A percentile compares a stretch with the other conserved stretches of the same genome.
These are phyloP conservation scores for Penicillium robsamsonii DNA, from an alignment of 495 filamentous ascomycete species.

Conservation along the genomic window DNA sequence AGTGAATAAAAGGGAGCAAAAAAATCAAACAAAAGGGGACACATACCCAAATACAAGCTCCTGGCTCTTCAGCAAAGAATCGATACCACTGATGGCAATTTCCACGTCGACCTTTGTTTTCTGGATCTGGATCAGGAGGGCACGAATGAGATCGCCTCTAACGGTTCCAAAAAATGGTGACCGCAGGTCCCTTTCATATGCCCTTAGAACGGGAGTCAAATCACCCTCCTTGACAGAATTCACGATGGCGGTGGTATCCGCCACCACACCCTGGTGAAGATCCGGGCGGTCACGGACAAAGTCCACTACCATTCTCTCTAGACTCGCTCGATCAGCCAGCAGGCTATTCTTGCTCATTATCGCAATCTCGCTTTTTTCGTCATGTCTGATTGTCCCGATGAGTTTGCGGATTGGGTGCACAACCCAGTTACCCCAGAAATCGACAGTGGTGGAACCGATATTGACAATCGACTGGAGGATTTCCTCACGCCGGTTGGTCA, in stretches of 20 bases:
- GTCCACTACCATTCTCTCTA: slow-evolving; percentile 97
- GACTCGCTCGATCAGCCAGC: slow-evolving; percentile 80
- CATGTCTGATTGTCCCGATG: slow-evolving; percentile 87
- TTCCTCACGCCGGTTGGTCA: slow-evolving; percentile 66
- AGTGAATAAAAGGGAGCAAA: not conserved
- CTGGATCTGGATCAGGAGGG: slow-evolving; percentile 92
- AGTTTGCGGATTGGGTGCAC: slow-evolving; percentile 78
- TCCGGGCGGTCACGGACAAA: slow-evolving; percentile 78
- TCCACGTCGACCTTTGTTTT: slow-evolving; percentile 99
- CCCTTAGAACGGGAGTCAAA: slow-evolving; percentile 82
- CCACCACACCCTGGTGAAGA: slow-evolving; percentile 39
- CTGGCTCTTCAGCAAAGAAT: slow-evolving; percentile 88
- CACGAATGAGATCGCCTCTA: slow-evolving; percentile 80
- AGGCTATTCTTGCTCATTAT: slow-evolving; percentile 92
- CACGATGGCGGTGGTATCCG: slow-evolving; percentile 66
- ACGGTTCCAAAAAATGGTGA: slow-evolving; percentile 76
- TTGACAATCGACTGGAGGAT: slow-evolving; percentile 74
- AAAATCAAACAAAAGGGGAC: not conserved
- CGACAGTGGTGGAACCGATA: slow-evolving; percentile 70
- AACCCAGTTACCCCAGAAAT: slow-evolving; percentile 97
- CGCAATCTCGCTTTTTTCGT: slow-evolving; percentile 85
- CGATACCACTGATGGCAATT: slow-evolving; percentile 91
- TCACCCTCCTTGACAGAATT: slow-evolving; percentile 85
- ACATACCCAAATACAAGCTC: slow-evolving; percentile 86
- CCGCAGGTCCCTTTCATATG: slow-evolving; percentile 84